These are phyloP conservation scores for Takashimella koratensis DNA, from an alignment of 1,284 basidiomycete genomes.

Conservation along the genomic window DNA sequence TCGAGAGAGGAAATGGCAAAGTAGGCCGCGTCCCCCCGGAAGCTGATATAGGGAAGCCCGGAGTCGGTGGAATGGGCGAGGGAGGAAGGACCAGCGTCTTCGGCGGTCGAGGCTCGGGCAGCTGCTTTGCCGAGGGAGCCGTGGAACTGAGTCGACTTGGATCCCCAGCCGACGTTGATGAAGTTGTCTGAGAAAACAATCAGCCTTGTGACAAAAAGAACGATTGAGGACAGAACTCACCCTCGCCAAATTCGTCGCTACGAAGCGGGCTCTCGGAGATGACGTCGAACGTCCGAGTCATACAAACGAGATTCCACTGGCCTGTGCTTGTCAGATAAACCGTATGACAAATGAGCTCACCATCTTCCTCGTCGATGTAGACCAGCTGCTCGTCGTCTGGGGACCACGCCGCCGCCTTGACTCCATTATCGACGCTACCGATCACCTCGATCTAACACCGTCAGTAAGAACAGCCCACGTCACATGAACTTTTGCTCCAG, in stretches of 20 bases:
- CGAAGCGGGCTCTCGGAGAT: constrained; percentile 73
- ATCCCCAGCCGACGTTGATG: constrained; percentile 97
- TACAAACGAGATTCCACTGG: constrained; percentile 75
- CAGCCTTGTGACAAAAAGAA: constrained; percentile 7
- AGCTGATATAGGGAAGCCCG: constrained; percentile 68
- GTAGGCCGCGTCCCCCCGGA: constrained; percentile 88
- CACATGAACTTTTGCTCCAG: too few relatives aligned
- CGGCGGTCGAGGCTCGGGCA: constrained; percentile 55
- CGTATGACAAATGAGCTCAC: background rate
- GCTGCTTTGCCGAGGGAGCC: constrained; percentile 89
- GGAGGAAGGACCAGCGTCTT: constrained; percentile 50
- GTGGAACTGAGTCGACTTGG: constrained; percentile 95
- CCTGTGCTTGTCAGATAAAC: constrained; percentile 51
- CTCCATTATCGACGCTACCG: constrained; percentile 80
- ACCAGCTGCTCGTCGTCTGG: constrained; percentile 84
- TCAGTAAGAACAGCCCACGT: too few relatives aligned
- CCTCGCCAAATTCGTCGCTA: constrained; percentile 78
- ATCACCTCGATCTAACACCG: constrained; percentile 62
- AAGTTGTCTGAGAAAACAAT: constrained; percentile 64
- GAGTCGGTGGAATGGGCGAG: constrained; percentile 64
- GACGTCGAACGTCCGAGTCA: constrained; percentile 86
- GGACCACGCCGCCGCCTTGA: constrained; percentile 79
- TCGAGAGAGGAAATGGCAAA: constrained; percentile 79
- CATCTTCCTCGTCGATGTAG: constrained; percentile 63
- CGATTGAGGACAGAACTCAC: constrained; percentile 47